These are phyloP conservation scores for Xylariomycetidae sp. DNA, from an alignment of 2,329 filamentous ascomycete species.

Conservation along the genomic window DNA sequence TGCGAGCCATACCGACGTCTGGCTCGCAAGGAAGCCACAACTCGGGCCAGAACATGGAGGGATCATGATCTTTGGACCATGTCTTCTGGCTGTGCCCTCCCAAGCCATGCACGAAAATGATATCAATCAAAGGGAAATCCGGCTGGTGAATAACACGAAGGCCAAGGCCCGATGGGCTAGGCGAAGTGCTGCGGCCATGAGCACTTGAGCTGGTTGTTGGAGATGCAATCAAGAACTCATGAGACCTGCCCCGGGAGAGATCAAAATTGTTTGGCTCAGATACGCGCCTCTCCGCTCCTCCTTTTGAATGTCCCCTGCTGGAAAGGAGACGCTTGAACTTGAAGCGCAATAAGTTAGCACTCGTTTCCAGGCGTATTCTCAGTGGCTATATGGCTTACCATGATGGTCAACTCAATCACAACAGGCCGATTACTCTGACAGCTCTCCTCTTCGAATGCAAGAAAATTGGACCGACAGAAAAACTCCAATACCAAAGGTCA, in stretches of 20 bases:
- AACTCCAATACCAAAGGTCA: too few species aligned
- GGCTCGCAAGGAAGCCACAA: constrained; percentile 4
- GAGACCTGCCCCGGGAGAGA: too few species aligned
- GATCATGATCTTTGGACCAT: constrained; percentile 5
- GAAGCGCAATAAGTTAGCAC: too few species aligned
- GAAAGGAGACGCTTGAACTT: neutral
- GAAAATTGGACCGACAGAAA: too few species aligned
- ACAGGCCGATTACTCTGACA: too few species aligned
- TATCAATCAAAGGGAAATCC: constrained; percentile 1
- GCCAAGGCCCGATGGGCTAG: constrained; percentile 1
- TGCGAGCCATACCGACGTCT: neutral
- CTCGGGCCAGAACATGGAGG: constrained; percentile 4
- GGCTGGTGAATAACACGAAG: constrained; percentile 7
- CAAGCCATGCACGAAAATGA: constrained; percentile 6
- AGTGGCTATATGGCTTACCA: too few species aligned
- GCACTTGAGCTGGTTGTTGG: too few species aligned
- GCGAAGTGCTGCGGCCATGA: neutral
- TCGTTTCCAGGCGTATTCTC: too few species aligned
- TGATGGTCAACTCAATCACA: too few species aligned
- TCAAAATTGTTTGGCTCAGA: neutral
- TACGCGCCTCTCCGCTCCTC: neutral
- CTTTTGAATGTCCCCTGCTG: neutral
- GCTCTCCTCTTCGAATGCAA: too few species aligned
- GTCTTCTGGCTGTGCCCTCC: constrained; percentile 3
- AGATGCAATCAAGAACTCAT: too few species aligned